These are phyloP conservation scores for Trichophaea hybrida DNA, from an alignment of 2,329 filamentous ascomycete genomes.

Conservation along the genomic window DNA sequence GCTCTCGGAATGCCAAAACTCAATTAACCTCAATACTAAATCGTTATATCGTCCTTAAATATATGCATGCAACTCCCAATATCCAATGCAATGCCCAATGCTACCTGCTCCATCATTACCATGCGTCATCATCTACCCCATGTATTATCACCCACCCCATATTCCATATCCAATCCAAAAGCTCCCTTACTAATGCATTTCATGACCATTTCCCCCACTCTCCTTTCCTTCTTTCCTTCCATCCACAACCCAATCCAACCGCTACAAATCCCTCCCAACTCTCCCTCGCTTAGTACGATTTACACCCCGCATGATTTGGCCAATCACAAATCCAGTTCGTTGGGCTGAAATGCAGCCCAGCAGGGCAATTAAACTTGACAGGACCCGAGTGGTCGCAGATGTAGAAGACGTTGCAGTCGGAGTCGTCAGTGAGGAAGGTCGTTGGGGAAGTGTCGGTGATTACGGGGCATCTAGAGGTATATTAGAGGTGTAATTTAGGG, in stretches of 20 bases:
- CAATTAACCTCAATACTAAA: too few relatives aligned
- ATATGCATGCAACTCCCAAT: too few relatives aligned
- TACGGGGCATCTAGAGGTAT: background rate
- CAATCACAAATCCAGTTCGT: background rate
- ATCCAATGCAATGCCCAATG: too few relatives aligned
- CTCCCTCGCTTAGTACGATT: background rate
- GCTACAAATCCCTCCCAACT: background rate
- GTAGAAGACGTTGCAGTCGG: slow-evolving; percentile 1
- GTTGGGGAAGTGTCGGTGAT: background rate
- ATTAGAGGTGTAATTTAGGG: too few relatives aligned
- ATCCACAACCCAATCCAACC: background rate
- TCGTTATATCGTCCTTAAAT: too few relatives aligned
- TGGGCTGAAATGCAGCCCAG: background rate
- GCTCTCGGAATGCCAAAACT: too few relatives aligned
- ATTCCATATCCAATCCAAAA: too few relatives aligned
- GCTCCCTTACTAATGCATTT: too few relatives aligned
- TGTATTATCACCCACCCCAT: too few relatives aligned
- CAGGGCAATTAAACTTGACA: slow-evolving; percentile 2
- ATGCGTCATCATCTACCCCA: too few relatives aligned
- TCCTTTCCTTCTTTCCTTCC: background rate
- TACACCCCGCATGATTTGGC: background rate
- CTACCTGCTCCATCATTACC: too few relatives aligned
- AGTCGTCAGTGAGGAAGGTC: background rate
- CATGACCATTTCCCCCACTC: too few relatives aligned
- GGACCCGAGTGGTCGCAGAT: background rate